Conservation (phyloP, 2,329 filamentous ascomycete genomes). For the Teratosphaeria zuluensis region DNA sequence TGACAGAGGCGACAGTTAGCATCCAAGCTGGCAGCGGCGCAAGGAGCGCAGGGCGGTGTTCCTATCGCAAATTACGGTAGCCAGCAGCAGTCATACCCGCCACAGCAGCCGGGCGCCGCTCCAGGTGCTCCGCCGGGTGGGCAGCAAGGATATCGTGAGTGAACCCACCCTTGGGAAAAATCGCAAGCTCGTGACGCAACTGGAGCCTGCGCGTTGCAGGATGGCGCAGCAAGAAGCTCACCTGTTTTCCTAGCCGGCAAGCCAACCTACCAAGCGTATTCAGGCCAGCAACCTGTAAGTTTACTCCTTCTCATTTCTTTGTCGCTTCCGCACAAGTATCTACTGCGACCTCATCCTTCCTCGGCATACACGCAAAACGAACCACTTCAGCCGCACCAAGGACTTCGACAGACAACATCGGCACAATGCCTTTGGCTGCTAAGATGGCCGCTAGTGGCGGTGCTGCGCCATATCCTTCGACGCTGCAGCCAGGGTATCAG, state of each 20-base stretch:
- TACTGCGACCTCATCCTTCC: constrained; percentile 3
- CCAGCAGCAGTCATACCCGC: constrained; percentile 1
- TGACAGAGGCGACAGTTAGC: constrained; percentile 28
- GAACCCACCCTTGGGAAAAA: constrained; percentile 5
- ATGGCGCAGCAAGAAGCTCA: not conserved
- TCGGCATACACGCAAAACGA: constrained; percentile 1
- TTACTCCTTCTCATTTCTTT: constrained; percentile 9
- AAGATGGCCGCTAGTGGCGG: constrained; percentile 20
- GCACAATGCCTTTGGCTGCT: constrained; percentile 20
- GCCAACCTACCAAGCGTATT: constrained; percentile 46
- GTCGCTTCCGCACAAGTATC: constrained; percentile 8
- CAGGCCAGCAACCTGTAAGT: constrained; percentile 15
- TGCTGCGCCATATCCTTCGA: constrained; percentile 33
- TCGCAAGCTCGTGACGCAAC: constrained; percentile 8
- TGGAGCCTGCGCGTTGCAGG: not conserved
- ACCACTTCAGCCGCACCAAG: constrained; percentile 1
- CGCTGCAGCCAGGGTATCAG: constrained; percentile 28
- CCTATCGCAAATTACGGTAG: constrained; percentile 16
- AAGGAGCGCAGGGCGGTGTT: constrained; percentile 16
- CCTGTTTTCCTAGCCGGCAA: constrained; percentile 27
- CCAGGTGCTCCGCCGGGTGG: constrained; percentile 25
- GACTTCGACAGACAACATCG: not conserved
- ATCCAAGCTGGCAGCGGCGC: constrained; percentile 38
- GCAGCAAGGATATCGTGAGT: constrained; percentile 42
- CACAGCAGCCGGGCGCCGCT: constrained; percentile 4